phyloP scores from a whole-genome alignment of 2,329 filamentous ascomycete genomes.

The Aspergillus sp. region DNA sequence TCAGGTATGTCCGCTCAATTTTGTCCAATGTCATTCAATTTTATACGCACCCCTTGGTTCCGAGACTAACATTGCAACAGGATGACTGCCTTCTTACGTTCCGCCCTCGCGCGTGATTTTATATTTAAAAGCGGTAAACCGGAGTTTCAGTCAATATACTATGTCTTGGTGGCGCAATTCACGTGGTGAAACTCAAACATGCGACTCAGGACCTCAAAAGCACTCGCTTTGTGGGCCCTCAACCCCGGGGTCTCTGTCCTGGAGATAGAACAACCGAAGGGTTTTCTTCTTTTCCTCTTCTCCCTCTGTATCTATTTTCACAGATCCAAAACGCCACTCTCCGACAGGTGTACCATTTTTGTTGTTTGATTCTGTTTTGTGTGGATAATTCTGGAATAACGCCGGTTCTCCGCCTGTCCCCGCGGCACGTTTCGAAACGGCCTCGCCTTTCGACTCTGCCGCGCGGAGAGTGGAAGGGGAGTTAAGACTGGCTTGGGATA shows the following conservation, averaged over 20 bases:
- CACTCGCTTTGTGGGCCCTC: slow-evolving; percentile 8
- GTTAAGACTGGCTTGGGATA: slow-evolving; percentile 2
- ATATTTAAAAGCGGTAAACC: slow-evolving; percentile 2
- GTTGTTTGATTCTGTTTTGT: slow-evolving; percentile 9
- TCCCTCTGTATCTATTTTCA: slow-evolving; percentile 16
- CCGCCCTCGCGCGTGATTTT: slow-evolving; percentile 43
- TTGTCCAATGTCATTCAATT: background rate
- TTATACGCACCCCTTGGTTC: background rate
- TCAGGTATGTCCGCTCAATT: slow-evolving; percentile 57
- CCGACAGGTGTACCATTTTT: slow-evolving; percentile 4
- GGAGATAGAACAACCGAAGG: slow-evolving; percentile 23
- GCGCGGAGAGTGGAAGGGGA: background rate
- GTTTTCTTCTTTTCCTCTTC: slow-evolving; percentile 13
- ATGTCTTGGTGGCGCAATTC: background rate
- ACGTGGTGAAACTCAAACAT: background rate
- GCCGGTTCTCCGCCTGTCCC: background rate
- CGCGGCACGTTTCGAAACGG: background rate
- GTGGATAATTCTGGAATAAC: slow-evolving; percentile 2
- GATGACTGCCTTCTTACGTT: slow-evolving; percentile 83
- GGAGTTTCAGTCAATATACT: background rate
- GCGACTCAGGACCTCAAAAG: background rate
- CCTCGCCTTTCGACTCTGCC: background rate
- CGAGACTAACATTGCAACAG: slow-evolving; percentile 46
- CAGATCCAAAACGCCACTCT: background rate
- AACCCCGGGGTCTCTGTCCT: slow-evolving; percentile 22